These are phyloP conservation scores for Fusarium camptoceras DNA, from an alignment of 2,329 filamentous ascomycete species.

Conservation along the genomic window DNA sequence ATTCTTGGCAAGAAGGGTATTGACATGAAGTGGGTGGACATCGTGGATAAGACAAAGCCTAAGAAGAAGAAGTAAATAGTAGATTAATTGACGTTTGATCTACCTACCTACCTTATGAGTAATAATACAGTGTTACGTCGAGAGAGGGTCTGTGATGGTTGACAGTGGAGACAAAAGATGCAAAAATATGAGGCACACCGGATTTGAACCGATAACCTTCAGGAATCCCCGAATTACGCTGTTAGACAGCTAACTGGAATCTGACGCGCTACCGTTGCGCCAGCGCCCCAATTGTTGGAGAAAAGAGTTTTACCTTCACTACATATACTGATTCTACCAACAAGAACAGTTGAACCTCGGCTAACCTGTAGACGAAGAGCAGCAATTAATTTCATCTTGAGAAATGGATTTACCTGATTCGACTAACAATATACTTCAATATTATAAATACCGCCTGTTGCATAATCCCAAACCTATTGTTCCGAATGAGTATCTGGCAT, in stretches of 20 bases:
- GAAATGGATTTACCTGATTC: background rate
- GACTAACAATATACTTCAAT: background rate
- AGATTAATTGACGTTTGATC: background rate
- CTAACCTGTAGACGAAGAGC: background rate
- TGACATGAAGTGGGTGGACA: slow-evolving; percentile 39
- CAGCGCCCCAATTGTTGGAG: slow-evolving; percentile 7
- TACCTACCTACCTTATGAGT: background rate
- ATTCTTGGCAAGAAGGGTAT: slow-evolving; percentile 30
- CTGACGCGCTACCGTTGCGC: slow-evolving; percentile 31
- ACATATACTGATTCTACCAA: too few species aligned
- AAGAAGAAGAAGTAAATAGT: slow-evolving; percentile 34
- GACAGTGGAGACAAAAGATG: background rate
- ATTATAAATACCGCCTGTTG: background rate
- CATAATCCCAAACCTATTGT: background rate
- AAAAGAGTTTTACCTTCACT: accelerated
- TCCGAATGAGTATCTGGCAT: background rate
- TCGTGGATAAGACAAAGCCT: slow-evolving; percentile 38
- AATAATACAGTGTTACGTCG: background rate
- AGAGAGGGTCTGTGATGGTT: background rate
- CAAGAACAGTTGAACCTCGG: background rate
- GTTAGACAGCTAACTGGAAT: slow-evolving; percentile 8
- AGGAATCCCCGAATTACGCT: slow-evolving; percentile 3
- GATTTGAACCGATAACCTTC: slow-evolving; percentile 29
- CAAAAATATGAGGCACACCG: slow-evolving; percentile 22
- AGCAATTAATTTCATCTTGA: background rate